Base-by-base conservation (phyloP, 1,284 basidiomycete genomes). In the Xanthoconium separans region DNA sequence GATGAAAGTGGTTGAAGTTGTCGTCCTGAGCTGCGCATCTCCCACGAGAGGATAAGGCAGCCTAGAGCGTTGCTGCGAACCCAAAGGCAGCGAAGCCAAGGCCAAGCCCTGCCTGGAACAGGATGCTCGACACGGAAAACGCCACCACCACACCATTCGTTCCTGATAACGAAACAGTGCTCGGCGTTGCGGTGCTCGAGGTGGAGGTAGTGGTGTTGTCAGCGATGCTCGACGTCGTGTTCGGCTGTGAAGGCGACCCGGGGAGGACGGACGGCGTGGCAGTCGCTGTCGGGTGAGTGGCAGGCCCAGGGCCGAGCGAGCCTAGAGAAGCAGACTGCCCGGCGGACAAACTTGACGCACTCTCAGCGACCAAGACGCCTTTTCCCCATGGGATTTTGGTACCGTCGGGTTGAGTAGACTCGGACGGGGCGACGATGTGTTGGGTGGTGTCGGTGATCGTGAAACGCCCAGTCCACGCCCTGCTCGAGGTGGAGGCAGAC, bases 391-490 rank as follows among this genome's bases (percentile, higher is more conserved):
- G 78, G 47, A 92, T 84, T 6, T 69, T 36, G 6, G 66, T 59
- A 27, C 77, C 80, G 58, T 77, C 72, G 3, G 84, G 83, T 64
- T 91, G 83, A 6, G 69, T 79, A 3, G 72, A 48, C 50, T 85
- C 76, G 9, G 79, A 57, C 0, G 88, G 77, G n/a, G 81, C 58
- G 1, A 76, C 78, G 33, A 77, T 73, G 6, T 70, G 60, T 6
- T 85, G 85, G 33, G 71, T 62, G 2, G 77, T 50, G 39, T 78
- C 78, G 1, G 87, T 83, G 65, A 94, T 91, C 40, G 87, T 76
- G 77, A 93, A 95, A 39, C 92, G 86, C 9, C 82, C 85, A 1
- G 91, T 91, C 91, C 92, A 95, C 18, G 77, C 75, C 43, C 77
- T 77, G 60, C 75, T 70, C 29, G 65, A 4, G 0, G 77, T 65